phyloP scores from a whole-genome alignment of 2,329 filamentous ascomycete genomes.

The Berkeleyomyces basicola region DNA sequence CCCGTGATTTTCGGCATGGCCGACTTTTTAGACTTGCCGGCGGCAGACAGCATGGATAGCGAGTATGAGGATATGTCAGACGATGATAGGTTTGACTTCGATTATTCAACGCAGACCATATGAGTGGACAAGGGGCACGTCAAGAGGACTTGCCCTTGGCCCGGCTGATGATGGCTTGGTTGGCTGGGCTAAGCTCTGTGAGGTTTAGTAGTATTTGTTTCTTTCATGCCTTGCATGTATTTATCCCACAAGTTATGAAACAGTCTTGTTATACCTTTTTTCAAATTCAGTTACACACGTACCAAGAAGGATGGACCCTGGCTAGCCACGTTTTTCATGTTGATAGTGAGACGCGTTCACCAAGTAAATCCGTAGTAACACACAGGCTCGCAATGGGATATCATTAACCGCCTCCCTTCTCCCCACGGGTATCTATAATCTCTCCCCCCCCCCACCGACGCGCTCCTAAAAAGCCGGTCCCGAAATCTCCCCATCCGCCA shows the following conservation, averaged over 20 bases:
- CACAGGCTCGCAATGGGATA: conserved; percentile 2
- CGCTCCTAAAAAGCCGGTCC: conserved; percentile 33
- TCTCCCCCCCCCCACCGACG: no score
- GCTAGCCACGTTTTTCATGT: no score
- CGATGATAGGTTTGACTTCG: no score
- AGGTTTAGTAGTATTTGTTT: not conserved
- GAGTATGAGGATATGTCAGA: conserved; percentile 2
- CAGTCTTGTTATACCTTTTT: no score
- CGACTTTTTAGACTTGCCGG: conserved; percentile 49
- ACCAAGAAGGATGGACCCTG: no score
- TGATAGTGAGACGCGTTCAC: no score
- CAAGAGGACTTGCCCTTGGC: no score
- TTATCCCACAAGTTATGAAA: not conserved
- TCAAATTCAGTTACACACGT: no score
- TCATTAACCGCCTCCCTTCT: conserved; percentile 2
- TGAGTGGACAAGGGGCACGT: no score
- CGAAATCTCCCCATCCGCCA: conserved; percentile 35
- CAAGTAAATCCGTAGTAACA: not conserved
- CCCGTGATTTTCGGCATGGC: conserved; percentile 53
- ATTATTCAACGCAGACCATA: no score
- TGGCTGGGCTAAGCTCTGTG: not conserved
- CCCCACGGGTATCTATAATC: not conserved
- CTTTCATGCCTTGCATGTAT: not conserved
- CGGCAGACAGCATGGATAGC: conserved; percentile 31
- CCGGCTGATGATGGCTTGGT: not conserved